Evolutionary conservation across 768 basidiomycete genomes (phyloP).

Genomic region (Sarcomyxa edulis): DNA sequence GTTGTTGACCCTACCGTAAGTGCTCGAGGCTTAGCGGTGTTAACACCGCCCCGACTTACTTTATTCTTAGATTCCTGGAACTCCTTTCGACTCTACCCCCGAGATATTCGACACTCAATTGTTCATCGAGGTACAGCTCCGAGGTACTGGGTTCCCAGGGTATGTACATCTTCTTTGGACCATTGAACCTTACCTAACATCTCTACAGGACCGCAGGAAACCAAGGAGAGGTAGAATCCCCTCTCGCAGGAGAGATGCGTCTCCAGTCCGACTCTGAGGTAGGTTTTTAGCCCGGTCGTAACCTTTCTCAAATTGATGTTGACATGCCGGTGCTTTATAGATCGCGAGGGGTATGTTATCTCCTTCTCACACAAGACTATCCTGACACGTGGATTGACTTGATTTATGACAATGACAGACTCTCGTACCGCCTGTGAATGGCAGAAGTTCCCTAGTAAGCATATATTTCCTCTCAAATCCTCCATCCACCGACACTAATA

Average conservation of each 20-base stretch:
- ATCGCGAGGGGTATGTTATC: constrained; percentile 16
- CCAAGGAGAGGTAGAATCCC: constrained; percentile 28
- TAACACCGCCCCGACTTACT: too few relatives aligned
- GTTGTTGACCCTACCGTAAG: constrained; percentile 26
- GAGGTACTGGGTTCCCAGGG: constrained; percentile 37
- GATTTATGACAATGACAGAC: constrained; percentile 43
- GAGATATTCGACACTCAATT: constrained; percentile 38
- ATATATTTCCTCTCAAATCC: constrained; percentile 9
- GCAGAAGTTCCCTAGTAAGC: neutral
- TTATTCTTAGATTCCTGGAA: constrained; percentile 21
- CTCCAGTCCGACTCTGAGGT: constrained; percentile 22
- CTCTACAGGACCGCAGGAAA: constrained; percentile 22
- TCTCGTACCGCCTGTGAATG: constrained; percentile 31
- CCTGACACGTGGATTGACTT: constrained; percentile 22
- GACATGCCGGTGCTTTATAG: constrained; percentile 36
- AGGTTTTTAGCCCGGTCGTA: constrained; percentile 19
- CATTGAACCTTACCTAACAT: neutral
- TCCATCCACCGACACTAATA: too few relatives aligned
- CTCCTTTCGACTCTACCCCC: constrained; percentile 44
- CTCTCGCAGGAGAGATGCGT: constrained; percentile 22
- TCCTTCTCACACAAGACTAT: neutral
- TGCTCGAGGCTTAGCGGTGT: too few relatives aligned
- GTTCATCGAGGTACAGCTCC: constrained; percentile 39
- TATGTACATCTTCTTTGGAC: constrained; percentile 15
- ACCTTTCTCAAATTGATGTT: constrained; percentile 37